These are phyloP conservation scores for Apocynum venetum DNA, from an alignment of 257 asterid species.

Conservation along the genomic window DNA sequence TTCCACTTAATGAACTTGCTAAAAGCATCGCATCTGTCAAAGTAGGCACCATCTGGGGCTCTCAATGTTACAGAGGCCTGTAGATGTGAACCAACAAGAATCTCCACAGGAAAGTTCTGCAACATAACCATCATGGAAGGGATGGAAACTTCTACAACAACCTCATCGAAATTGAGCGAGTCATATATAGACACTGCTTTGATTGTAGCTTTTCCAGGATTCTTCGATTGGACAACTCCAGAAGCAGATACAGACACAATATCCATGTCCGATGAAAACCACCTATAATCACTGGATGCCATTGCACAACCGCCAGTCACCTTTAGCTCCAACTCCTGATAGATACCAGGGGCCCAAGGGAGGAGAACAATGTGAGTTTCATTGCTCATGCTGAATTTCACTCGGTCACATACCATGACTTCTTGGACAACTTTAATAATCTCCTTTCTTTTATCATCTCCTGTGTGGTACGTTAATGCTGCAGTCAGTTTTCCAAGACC, in stretches of 20 bases:
- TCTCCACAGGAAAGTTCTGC: conserved; percentile 79
- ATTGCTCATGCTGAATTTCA: conserved; percentile 44
- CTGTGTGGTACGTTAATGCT: conserved; percentile 53
- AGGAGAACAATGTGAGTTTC: conserved; percentile 46
- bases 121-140: conserved; percentile 63
- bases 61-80: conserved; percentile 63
- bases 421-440: conserved; percentile 79
- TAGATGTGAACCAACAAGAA: conserved; percentile 69
- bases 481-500: conserved; percentile 87
- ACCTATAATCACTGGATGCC: conserved; percentile 75
- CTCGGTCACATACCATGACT: conserved; percentile 87
- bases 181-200: conserved; percentile 73
- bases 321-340: conserved; percentile 79
- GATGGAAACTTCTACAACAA: conserved; percentile 63
- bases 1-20: conserved; percentile 61
- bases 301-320: conserved; percentile 86
- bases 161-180: conserved; percentile 67
- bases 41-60: conserved; percentile 57
- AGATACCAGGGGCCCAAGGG: conserved; percentile 80
- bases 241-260: conserved; percentile 74
- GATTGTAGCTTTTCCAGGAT: conserved; percentile 73
- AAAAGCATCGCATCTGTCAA: conserved; percentile 80
- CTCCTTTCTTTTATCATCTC: conserved; percentile 51
- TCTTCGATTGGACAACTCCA: conserved; percentile 74
- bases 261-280: conserved; percentile 79